phyloP scores from a whole-genome alignment of 805 yeast species.

The Citeromyces matritensis region DNA sequence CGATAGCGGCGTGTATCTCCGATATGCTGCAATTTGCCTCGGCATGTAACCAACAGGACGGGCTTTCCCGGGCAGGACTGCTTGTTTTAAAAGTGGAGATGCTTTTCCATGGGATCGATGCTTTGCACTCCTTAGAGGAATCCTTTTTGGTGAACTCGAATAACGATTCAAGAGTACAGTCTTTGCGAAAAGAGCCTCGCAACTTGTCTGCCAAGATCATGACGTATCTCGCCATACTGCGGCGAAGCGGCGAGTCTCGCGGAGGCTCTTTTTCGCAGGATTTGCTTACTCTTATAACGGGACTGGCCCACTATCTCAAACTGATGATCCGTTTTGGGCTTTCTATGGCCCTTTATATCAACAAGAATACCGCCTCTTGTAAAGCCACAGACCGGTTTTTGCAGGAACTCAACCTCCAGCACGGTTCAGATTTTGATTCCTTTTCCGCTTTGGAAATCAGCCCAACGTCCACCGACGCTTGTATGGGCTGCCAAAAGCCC shows the following conservation, averaged over 20 bases:
- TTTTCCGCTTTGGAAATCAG: slow-evolving; percentile 31
- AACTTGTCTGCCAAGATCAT: slow-evolving; percentile 80
- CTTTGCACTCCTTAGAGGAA: slow-evolving; percentile 16
- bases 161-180: slow-evolving; percentile 4
- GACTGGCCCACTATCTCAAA: slow-evolving; percentile 86
- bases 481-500: slow-evolving; percentile 55
- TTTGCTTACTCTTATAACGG: slow-evolving; percentile 69
- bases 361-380: slow-evolving; percentile 40
- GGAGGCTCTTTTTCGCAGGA: slow-evolving; percentile 34
- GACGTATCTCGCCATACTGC: slow-evolving; percentile 70
- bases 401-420: slow-evolving; percentile 32
- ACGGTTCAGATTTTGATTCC: slow-evolving; percentile 19
- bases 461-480: slow-evolving; percentile 57
- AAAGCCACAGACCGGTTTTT: slow-evolving; percentile 52
- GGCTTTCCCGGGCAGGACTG: slow-evolving; percentile 55
- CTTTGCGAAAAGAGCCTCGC: slow-evolving; percentile 53
- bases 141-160: slow-evolving; percentile 1
- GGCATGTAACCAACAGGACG: slow-evolving; percentile 50
- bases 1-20: slow-evolving; percentile 76
- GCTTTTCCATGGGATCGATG: slow-evolving; percentile 63
- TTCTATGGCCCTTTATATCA: slow-evolving; percentile 56
- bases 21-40: slow-evolving; percentile 84
- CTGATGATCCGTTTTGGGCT: slow-evolving; percentile 71
- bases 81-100: slow-evolving; percentile 64
- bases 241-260: slow-evolving; percentile 21